phyloP scores from a whole-genome alignment of 805 yeast genomes.

The Pichia occidentalis region DNA sequence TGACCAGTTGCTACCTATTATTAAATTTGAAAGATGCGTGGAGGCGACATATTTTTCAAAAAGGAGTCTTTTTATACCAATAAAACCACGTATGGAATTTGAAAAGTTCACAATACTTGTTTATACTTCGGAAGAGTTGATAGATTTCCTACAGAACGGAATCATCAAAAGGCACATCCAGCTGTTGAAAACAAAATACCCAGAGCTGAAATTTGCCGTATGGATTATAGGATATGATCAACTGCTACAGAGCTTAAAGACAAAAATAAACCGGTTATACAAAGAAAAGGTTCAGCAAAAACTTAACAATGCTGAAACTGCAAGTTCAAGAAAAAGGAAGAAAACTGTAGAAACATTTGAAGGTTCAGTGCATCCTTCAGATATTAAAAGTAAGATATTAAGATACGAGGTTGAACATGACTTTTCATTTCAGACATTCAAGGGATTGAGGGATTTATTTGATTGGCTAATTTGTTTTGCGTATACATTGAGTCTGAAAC shows the following conservation, averaged over 20 bases:
- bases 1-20: slow-evolving; percentile 34
- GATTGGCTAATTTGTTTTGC: slow-evolving; percentile 53
- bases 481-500: slow-evolving; percentile 44
- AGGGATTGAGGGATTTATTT: slow-evolving; percentile 39
- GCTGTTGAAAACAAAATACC: slow-evolving; percentile 19
- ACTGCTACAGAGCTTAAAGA: slow-evolving; percentile 37
- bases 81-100: slow-evolving; percentile 31
- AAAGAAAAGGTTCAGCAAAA: slow-evolving; percentile 24
- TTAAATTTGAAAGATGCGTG: slow-evolving; percentile 47
- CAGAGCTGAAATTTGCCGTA: slow-evolving; percentile 33
- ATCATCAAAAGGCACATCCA: slow-evolving; percentile 22
- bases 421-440: slow-evolving; percentile 45
- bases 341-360: slow-evolving; percentile 3
- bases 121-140: slow-evolving; percentile 42
- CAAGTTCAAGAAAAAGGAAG: slow-evolving; percentile 7
- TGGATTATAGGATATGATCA: slow-evolving; percentile 45
- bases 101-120: slow-evolving; percentile 42
- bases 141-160: slow-evolving; percentile 28
- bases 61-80: slow-evolving; percentile 51
- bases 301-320: slow-evolving; percentile 8
- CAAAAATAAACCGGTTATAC: slow-evolving; percentile 40
- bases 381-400: slow-evolving; percentile 36
- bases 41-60: slow-evolving; percentile 42
- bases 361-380: slow-evolving; percentile 18
- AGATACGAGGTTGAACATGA: slow-evolving; percentile 41